Base-by-base conservation (phyloP, 2,329 filamentous ascomycete genomes). In the Arthrinium phaeospermum region DNA sequence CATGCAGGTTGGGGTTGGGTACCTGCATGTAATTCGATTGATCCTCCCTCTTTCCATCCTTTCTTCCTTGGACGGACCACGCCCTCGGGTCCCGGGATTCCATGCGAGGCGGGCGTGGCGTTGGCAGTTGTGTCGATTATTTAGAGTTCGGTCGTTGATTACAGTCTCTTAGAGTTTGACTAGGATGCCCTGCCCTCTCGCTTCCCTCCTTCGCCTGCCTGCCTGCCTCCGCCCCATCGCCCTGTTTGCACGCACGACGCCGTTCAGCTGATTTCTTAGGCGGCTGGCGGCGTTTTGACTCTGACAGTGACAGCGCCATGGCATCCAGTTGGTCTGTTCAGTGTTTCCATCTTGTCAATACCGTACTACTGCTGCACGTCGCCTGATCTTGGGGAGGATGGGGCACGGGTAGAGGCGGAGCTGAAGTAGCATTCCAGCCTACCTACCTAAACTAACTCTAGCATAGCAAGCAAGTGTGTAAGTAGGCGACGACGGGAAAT, bases 61-160 rank as follows among this genome's bases (percentile, higher is more conserved):
- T n/a, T n/a, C 46, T 10, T 49, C 46, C 46, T 49, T 49, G 46
- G 46, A n/a, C 46, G 46, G 30, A 61, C 53, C 53, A 61, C 1
- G 53, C 14, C 53, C 53, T 61, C 53, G 53, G 53, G 53, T 61
- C 53, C 53, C 53, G 53, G 53, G 27, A 37, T 61, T 22, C 6
- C 27, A 53, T 30, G 64, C 37, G 57, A 41, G 12, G 30, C 7
- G 41, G n/a, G 16, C 61, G 53, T 30, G 30, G n/a, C 22, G 61
- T 37, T 41, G 41, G 61, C 61, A n/a, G 22, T 34, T 41, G 27
- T 16, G 19, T 41, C 46, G 41, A 37, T 61, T 37, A 37, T 37
- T 61, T 61, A 61, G 53, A 61, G 51, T 57, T 57, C 6, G 51
- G 16, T 27, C 24, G 27, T 14, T 53, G 51, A 53, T 53, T 53